Conservation (phyloP, 495 filamentous ascomycete genomes). For the Lasiosphaeria ovina region DNA sequence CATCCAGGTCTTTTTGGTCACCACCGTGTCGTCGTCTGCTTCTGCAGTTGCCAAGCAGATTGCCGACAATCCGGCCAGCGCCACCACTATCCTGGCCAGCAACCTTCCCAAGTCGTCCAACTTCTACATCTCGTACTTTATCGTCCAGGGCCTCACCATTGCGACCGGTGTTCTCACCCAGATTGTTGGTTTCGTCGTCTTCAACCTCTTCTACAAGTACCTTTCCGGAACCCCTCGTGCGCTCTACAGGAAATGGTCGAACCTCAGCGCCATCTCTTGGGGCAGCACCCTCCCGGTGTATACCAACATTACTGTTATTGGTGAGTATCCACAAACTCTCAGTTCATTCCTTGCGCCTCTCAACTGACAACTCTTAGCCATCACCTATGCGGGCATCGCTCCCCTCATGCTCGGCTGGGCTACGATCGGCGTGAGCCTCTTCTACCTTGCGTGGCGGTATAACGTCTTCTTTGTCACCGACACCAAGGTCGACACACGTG, state of each 20-base stretch:
- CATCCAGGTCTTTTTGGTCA: slow-evolving; percentile 88
- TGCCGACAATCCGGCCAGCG: slow-evolving; percentile 56
- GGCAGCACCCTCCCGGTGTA: slow-evolving; percentile 86
- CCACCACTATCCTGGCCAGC: slow-evolving; percentile 63
- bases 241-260: slow-evolving; percentile 60
- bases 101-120: slow-evolving; percentile 82
- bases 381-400: slow-evolving; percentile 88
- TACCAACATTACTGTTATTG: slow-evolving; percentile 83
- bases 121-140: slow-evolving; percentile 94
- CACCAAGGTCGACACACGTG: slow-evolving; percentile 83
- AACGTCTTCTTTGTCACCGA: slow-evolving; percentile 92
- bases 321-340: slow-evolving; percentile 36
- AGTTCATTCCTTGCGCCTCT: neutral
- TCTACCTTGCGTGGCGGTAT: slow-evolving; percentile 94
- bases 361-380: slow-evolving; percentile 46
- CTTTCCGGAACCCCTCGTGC: slow-evolving; percentile 56
- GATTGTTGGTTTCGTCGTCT: slow-evolving; percentile 72
- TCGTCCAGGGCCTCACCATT: slow-evolving; percentile 88
- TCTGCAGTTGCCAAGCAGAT: slow-evolving; percentile 64
- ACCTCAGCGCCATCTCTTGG: slow-evolving; percentile 68
- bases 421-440: slow-evolving; percentile 75
- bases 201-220: slow-evolving; percentile 70
- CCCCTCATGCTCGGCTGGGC: slow-evolving; percentile 88
- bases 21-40: slow-evolving; percentile 75
- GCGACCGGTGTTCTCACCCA: slow-evolving; percentile 73